phyloP scores from a whole-genome alignment of 2,329 filamentous ascomycete genomes.

The Monosporascus sp. region DNA sequence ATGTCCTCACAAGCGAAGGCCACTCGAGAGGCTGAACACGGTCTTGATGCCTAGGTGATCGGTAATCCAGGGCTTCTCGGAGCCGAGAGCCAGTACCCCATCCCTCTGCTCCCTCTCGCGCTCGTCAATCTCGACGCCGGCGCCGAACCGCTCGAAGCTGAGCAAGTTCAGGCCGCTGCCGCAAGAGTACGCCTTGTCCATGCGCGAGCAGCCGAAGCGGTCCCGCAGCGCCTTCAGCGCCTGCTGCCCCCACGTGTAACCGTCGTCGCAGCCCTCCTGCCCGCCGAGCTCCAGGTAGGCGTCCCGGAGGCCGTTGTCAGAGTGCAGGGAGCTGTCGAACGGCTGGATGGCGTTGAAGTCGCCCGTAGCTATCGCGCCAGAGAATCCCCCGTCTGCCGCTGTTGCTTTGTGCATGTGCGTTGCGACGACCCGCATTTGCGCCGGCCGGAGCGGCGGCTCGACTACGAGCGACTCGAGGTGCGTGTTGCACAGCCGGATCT shows the following conservation, averaged over 20 bases:
- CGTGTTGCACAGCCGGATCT: slow-evolving; percentile 4
- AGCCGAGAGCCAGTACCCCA: no score
- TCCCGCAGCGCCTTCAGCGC: slow-evolving; percentile 31
- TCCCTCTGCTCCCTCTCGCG: no score
- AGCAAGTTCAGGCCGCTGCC: slow-evolving; percentile 24
- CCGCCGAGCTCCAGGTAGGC: slow-evolving; percentile 46
- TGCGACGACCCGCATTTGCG: background rate
- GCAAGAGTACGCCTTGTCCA: slow-evolving; percentile 46
- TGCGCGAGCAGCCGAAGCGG: slow-evolving; percentile 41
- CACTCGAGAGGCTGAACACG: no score
- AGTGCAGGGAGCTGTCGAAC: slow-evolving; percentile 42
- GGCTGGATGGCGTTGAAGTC: slow-evolving; percentile 45
- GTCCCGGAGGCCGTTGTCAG: slow-evolving; percentile 42
- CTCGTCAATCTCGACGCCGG: no score
- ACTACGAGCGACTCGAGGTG: slow-evolving; percentile 4
- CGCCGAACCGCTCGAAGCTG: slow-evolving; percentile 35
- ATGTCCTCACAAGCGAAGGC: no score
- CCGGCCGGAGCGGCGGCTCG: background rate
- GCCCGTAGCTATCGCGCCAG: background rate
- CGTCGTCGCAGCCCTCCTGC: slow-evolving; percentile 42
- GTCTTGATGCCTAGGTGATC: no score
- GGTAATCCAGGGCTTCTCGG: no score
- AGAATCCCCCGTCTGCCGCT: background rate
- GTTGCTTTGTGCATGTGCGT: background rate
- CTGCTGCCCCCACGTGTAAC: slow-evolving; percentile 53